Base-by-base conservation (phyloP, 148 eudicot genomes). In the Rhododendron kiyosumense region DNA sequence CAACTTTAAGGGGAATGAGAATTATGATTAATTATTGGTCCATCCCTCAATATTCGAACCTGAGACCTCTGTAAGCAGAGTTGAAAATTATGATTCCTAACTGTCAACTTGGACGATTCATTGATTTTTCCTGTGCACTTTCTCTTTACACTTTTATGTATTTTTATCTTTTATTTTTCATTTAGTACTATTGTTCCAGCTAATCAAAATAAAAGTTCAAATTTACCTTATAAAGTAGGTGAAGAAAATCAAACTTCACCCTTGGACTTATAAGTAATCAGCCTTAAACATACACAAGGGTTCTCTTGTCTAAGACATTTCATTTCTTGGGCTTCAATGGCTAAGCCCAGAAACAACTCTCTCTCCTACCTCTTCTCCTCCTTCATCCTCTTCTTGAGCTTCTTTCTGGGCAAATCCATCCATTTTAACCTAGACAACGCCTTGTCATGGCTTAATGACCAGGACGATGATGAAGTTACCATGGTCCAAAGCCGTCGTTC, bases 371-470 rank as follows among this genome's bases (percentile, higher is more conserved):
- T 86, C 49, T 78, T 85, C 49, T 74, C 67, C 85, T 52, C 86
- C 89, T 20, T 51, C 85, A 49, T 84, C 87, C 52, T 87, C 85
- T 87, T 46, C 34, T 78, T 86, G 74, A 82, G 83, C 83, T 82
- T 85, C 67, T 82, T 88, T 28, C 75, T 20, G n/a, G 85, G 82
- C 43, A 71, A 83, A 57, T 84, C 76, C 26, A 59, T 86, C 15
- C 63, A 85, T 61, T 85, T 88, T n/a, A 84, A 87, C 51, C 74
- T 86, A 12, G 90, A 91, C 43, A 92, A 90, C 26, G 84, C 79
- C 43, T 73, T 85, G 38, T 87, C 91, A 75, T 90, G 94, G 93
- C 86, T 91, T 2, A 86, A 88, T 15, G 92, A 93, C 65, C 89
- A 94, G 24, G 90, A 91, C 46, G 92, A 88, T 38, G 76, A 71